phyloP scores from a whole-genome alignment of 441 rosid genomes.

The Populus tomentosa region DNA sequence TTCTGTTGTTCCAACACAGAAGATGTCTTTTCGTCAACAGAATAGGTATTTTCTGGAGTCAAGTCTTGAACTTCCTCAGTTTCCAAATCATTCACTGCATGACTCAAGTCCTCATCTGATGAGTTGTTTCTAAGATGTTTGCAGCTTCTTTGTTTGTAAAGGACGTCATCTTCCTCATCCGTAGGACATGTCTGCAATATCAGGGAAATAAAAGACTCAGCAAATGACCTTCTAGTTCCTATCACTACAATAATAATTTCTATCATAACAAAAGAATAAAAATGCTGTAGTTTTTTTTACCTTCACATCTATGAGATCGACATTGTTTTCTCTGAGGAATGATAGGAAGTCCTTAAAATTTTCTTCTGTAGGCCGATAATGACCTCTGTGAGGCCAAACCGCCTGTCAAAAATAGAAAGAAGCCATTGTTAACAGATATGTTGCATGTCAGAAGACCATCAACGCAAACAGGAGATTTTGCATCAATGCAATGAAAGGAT shows the following conservation, averaged over 20 bases:
- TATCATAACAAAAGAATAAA: background rate
- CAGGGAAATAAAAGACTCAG: slow-evolving; percentile 12
- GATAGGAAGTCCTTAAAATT: slow-evolving; percentile 72
- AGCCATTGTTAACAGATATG: background rate
- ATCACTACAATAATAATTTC: background rate
- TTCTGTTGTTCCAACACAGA: slow-evolving; percentile 19
- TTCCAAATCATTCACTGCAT: slow-evolving; percentile 28
- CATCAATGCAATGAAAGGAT: background rate
- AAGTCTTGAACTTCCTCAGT: slow-evolving; percentile 26
- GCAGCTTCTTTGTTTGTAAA: slow-evolving; percentile 37
- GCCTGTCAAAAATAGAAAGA: slow-evolving; percentile 39
- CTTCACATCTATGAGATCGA: slow-evolving; percentile 70
- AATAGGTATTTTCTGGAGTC: slow-evolving; percentile 19
- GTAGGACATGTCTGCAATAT: slow-evolving; percentile 58
- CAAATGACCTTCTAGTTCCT: slow-evolving; percentile 6
- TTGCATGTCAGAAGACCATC: background rate
- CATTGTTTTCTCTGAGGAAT: slow-evolving; percentile 64
- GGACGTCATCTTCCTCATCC: slow-evolving; percentile 48
- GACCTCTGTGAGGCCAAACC: slow-evolving; percentile 99
- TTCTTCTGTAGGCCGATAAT: slow-evolving; percentile 89
- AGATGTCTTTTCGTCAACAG: slow-evolving; percentile 22
- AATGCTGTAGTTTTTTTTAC: slow-evolving; percentile 25
- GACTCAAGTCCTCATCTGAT: slow-evolving; percentile 44
- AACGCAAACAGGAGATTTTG: background rate
- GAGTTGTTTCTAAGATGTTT: slow-evolving; percentile 50